These are phyloP conservation scores for Trifolium dubium DNA, from an alignment of 306 rosid genomes.

Conservation along the genomic window DNA sequence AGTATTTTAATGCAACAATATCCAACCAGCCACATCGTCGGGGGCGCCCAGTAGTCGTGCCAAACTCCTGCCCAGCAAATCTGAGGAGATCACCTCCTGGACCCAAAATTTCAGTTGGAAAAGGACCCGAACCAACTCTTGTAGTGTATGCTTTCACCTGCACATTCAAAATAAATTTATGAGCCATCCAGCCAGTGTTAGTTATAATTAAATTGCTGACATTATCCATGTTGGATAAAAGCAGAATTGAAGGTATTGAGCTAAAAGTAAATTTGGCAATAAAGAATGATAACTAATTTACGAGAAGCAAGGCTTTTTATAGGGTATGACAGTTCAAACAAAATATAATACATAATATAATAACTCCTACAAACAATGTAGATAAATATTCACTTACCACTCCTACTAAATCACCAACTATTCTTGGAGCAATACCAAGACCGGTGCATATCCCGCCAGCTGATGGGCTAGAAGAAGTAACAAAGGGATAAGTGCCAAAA, in stretches of 20 bases:
- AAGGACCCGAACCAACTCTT: constrained; percentile 97
- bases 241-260: not conserved
- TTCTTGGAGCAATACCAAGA: constrained; percentile 94
- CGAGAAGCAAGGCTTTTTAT: constrained; percentile 21
- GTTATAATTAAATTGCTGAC: constrained; percentile 13
- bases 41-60: constrained; percentile 97
- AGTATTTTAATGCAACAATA: constrained; percentile 70
- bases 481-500: constrained; percentile 97
- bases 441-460: constrained; percentile 99
- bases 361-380: constrained; percentile 2
- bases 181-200: constrained; percentile 25
- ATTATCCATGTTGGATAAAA: not conserved
- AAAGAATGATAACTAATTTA: not conserved
- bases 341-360: not conserved
- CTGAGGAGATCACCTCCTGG: constrained; percentile 85
- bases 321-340: constrained; percentile 2
- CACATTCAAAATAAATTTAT: constrained; percentile 45
- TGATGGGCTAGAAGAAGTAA: constrained; percentile 96
- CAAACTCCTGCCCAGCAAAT: constrained; percentile 95
- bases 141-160: constrained; percentile 98
- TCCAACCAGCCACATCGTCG: constrained; percentile 99
- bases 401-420: constrained; percentile 90
- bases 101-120: constrained; percentile 88
- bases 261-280: constrained; percentile 8
- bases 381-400: constrained; percentile 66